Conservation (phyloP, 2,329 filamentous ascomycete genomes). For the Verticillium klebahnii region DNA sequence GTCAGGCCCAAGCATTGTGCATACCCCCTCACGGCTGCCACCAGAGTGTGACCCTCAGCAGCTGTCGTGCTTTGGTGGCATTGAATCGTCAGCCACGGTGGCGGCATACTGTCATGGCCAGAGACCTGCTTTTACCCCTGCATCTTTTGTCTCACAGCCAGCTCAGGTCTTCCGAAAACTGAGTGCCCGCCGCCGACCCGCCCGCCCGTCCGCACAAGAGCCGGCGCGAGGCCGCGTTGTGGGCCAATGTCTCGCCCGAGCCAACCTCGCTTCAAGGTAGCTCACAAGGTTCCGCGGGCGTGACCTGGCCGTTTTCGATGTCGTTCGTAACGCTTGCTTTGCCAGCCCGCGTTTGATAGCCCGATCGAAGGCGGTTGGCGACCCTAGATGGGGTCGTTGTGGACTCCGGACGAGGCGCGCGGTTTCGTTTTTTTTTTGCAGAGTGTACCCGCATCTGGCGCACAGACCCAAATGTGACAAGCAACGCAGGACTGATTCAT, state of each 20-base stretch:
- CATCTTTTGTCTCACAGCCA: background rate
- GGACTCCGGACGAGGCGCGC: background rate
- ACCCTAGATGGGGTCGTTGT: background rate
- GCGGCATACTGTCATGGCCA: background rate
- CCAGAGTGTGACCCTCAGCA: background rate
- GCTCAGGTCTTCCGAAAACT: background rate
- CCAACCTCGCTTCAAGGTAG: background rate
- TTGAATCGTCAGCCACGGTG: background rate
- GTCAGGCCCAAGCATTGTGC: background rate
- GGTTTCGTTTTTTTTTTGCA: background rate
- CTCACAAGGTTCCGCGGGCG: background rate
- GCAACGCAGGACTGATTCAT: background rate
- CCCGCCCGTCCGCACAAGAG: background rate
- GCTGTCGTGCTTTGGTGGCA: background rate
- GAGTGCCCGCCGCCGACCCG: background rate
- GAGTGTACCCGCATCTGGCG: background rate
- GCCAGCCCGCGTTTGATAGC: background rate
- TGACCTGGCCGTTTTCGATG: background rate
- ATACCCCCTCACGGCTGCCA: background rate
- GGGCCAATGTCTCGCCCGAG: background rate
- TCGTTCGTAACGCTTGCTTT: background rate
- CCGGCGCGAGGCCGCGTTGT: background rate
- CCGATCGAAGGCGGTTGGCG: background rate
- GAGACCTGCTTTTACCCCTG: background rate
- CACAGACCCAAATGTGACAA: constrained; percentile 9